A percentile compares a stretch with the other conserved stretches of the same genome.
These are phyloP conservation scores for Russula vinacea DNA, from an alignment of 768 basidiomycete genomes.

Conservation along the genomic window DNA sequence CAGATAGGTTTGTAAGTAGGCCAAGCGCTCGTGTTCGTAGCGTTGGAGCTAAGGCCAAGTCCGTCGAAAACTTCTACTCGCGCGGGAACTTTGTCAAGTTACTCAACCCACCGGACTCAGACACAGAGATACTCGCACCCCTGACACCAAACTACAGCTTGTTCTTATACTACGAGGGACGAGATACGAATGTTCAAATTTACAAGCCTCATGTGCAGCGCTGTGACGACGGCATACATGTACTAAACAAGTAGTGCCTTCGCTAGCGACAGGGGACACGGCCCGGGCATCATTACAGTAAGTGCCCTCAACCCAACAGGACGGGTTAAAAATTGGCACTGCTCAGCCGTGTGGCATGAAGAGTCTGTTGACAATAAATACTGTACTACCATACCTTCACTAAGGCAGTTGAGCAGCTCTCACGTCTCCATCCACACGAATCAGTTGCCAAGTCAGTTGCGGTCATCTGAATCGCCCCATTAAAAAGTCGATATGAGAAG, in stretches of 20 bases:
- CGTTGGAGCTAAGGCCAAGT: constrained; percentile 9
- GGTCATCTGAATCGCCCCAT: no score
- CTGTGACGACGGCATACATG: background rate
- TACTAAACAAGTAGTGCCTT: no score
- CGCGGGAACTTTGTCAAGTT: no score
- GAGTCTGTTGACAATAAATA: background rate
- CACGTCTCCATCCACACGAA: background rate
- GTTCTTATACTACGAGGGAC: background rate
- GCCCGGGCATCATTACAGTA: background rate
- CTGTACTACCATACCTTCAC: background rate
- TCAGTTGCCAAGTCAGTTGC: background rate
- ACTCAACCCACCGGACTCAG: background rate
- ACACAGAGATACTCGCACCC: background rate
- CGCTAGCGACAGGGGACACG: no score
- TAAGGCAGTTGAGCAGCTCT: background rate
- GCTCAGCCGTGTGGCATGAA: background rate
- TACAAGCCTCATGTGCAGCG: constrained; percentile 10
- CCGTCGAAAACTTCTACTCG: constrained; percentile 5
- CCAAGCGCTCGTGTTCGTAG: constrained; percentile 11
- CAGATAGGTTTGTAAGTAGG: constrained; percentile 6
- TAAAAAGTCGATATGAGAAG: no score
- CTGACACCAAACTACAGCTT: background rate
- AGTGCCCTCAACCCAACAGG: no score
- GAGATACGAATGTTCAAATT: constrained; percentile 2
- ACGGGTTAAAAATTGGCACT: no score